A percentile compares a stretch with the other conserved stretches of the same genome.
Evolutionary conservation across 139 green algal genomes (phyloP).

Genomic region (Astrephomene gubernaculifera): DNA sequence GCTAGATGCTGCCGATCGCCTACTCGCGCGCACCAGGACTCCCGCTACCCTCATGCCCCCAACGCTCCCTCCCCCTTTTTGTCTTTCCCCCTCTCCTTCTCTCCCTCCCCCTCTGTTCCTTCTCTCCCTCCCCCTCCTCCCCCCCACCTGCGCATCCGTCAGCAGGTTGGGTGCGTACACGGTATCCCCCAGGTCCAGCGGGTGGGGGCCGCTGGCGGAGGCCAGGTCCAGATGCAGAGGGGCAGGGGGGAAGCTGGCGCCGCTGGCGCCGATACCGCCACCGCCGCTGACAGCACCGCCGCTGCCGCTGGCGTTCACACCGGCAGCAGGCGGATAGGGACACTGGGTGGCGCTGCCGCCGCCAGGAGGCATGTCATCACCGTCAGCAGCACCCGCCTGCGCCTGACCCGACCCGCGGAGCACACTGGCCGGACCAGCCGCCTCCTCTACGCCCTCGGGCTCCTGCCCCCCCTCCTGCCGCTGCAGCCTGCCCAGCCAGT

Average conservation of each 20-base stretch:
- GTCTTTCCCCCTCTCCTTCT: not conserved
- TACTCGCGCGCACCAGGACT: no score
- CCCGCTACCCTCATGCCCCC: no score
- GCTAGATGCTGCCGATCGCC: no score
- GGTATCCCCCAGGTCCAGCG: slow-evolving; percentile 64
- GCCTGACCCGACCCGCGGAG: no score
- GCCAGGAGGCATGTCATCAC: no score
- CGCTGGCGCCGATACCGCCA: not conserved
- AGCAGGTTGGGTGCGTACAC: slow-evolving; percentile 68
- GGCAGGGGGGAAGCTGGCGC: not conserved
- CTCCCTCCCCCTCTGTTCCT: not conserved
- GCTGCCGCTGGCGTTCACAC: not conserved
- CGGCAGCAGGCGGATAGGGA: no score
- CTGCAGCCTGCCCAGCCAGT: slow-evolving; percentile 53
- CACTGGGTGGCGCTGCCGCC: no score
- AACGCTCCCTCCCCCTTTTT: no score
- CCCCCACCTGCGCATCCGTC: not conserved
- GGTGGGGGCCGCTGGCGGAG: slow-evolving; percentile 47
- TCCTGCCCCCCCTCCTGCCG: not conserved
- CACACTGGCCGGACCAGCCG: no score
- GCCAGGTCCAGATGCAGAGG: slow-evolving; percentile 20
- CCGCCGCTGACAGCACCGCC: not conserved
- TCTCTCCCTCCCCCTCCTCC: not conserved
- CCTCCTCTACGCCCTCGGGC: no score
- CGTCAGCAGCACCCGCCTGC: no score